Percentiles rank a stretch among this genome's conserved stretches.
phyloP scores from a whole-genome alignment of 768 basidiomycete genomes.

The Tremella mesenterica region DNA sequence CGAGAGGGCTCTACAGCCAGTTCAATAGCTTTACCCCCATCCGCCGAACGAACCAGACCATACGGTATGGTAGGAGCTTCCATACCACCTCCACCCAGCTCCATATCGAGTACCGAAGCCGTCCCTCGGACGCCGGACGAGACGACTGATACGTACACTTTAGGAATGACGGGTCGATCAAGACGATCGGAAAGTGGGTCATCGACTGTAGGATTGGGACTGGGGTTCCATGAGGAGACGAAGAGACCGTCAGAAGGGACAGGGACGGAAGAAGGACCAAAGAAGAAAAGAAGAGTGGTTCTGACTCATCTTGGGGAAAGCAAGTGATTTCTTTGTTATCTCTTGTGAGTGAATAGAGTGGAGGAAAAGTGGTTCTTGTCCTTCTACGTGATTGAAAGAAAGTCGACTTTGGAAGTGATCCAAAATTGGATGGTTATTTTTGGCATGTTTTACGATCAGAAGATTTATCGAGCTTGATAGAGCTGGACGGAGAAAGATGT shows the following conservation, averaged over 20 bases:
- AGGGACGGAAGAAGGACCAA: slow-evolving; percentile 18
- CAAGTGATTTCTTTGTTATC: neutral
- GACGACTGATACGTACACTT: slow-evolving; percentile 3
- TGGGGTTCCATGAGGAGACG: neutral
- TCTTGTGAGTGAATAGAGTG: neutral
- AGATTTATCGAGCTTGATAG: no score
- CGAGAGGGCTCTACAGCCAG: slow-evolving; percentile 36
- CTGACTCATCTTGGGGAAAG: slow-evolving; percentile 30
- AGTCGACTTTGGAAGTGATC: no score
- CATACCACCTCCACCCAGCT: slow-evolving; percentile 9
- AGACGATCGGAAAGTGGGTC: neutral
- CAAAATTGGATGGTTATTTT: no score
- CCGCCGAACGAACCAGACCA: slow-evolving; percentile 8
- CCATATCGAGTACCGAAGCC: slow-evolving; percentile 17
- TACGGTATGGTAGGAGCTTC: neutral
- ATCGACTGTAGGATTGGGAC: neutral
- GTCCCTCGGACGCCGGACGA: slow-evolving; percentile 32
- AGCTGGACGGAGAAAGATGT: no score
- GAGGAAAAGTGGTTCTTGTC: no score
- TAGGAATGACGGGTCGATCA: neutral
- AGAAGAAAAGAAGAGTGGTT: slow-evolving; percentile 38
- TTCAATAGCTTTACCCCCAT: slow-evolving; percentile 12
- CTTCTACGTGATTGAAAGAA: no score
- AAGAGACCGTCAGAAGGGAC: neutral
- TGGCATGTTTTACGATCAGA: no score